Evolutionary conservation across 306 rosid genomes (phyloP).

Genomic region (Rosa lucieae): DNA sequence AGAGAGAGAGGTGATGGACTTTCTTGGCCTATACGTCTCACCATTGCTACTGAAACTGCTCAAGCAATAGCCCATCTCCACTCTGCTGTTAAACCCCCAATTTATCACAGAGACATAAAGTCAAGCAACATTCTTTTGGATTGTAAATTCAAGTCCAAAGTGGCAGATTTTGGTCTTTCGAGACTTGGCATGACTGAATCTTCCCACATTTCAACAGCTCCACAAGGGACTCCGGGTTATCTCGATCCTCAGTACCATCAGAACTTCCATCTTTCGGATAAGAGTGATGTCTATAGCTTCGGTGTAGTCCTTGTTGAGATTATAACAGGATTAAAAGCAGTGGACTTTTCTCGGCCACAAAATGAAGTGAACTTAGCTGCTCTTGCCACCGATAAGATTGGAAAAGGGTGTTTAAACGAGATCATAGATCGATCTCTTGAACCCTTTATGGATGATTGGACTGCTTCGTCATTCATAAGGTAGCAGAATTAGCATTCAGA

Average conservation of each 20-base stretch:
- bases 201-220: constrained; percentile 90
- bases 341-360: constrained; percentile 76
- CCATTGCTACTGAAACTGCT: constrained; percentile 83
- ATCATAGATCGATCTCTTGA: constrained; percentile 67
- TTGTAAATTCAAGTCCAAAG: constrained; percentile 58
- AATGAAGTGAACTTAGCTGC: constrained; percentile 80
- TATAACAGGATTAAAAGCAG: constrained; percentile 73
- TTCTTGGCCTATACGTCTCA: constrained; percentile 68
- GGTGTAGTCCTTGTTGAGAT: constrained; percentile 94
- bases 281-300: constrained; percentile 90
- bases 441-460: constrained; percentile 43
- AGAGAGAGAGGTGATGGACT: constrained; percentile 81
- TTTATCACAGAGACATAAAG: constrained; percentile 86
- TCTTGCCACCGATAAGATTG: constrained; percentile 61
- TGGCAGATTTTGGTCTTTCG: constrained; percentile 95
- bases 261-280: constrained; percentile 87
- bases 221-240: constrained; percentile 97
- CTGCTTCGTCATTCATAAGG: constrained; percentile 56
- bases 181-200: constrained; percentile 74
- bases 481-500: constrained; percentile 86
- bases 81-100: constrained; percentile 67
- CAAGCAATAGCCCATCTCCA: constrained; percentile 89
- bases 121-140: constrained; percentile 89
- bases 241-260: constrained; percentile 97
- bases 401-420: constrained; percentile 62